Evolutionary conservation across 768 basidiomycete genomes (phyloP).

Genomic region (Trichaptum fuscoviolaceum): DNA sequence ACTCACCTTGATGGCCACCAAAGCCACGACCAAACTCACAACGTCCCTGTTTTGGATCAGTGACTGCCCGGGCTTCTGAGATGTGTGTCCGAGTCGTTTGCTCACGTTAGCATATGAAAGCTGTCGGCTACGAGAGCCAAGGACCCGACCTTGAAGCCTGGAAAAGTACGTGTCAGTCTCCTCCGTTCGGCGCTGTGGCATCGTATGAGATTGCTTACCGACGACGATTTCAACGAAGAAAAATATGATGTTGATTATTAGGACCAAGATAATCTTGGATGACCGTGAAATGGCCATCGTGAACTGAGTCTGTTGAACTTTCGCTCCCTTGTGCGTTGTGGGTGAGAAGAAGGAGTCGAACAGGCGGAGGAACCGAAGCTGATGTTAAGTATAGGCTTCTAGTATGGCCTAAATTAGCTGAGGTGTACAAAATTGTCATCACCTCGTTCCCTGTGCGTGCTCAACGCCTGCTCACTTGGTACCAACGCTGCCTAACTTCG

Average conservation of each 20-base stretch:
- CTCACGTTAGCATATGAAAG: slow-evolving; percentile 46
- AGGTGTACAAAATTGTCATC: too few species aligned
- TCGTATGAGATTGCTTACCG: slow-evolving; percentile 12
- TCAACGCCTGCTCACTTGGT: too few species aligned
- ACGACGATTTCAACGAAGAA: slow-evolving; percentile 31
- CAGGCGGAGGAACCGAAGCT: too few species aligned
- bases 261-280: slow-evolving; percentile 25
- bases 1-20: slow-evolving; percentile 40
- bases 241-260: slow-evolving; percentile 37
- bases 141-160: slow-evolving; percentile 38
- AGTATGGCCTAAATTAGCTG: too few species aligned
- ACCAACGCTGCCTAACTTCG: too few species aligned
- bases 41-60: slow-evolving; percentile 33
- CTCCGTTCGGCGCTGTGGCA: too few species aligned
- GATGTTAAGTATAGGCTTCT: too few species aligned
- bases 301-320: too few species aligned
- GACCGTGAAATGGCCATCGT: slow-evolving; percentile 19
- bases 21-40: slow-evolving; percentile 40
- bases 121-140: slow-evolving; percentile 40
- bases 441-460: too few species aligned
- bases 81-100: neutral
- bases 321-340: too few species aligned
- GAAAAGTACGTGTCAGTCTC: neutral
- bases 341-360: too few species aligned
- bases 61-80: neutral